phyloP scores from a whole-genome alignment of 306 rosid species.

The Citrullus amarus region DNA sequence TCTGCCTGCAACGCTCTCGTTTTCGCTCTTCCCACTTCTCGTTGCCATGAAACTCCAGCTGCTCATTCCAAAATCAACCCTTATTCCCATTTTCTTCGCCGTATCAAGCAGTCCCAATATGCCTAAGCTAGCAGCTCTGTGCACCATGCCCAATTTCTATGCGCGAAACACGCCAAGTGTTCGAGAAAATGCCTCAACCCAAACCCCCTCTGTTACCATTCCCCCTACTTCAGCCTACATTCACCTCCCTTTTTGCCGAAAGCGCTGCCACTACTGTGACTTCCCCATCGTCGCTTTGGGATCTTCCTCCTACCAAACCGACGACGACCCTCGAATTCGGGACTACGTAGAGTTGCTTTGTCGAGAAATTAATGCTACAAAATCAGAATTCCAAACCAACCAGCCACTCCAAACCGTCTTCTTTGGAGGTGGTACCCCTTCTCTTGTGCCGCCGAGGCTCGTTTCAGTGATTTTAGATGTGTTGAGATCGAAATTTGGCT shows the following conservation, averaged over 20 bases:
- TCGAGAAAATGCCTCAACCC: constrained; percentile 52
- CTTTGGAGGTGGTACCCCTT: constrained; percentile 91
- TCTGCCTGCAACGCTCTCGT: neutral
- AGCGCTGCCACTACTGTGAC: constrained; percentile 95
- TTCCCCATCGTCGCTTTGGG: constrained; percentile 92
- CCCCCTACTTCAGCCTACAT: constrained; percentile 68
- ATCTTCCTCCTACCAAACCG: constrained; percentile 31
- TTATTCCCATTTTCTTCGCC: constrained; percentile 40
- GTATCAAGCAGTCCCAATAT: constrained; percentile 29
- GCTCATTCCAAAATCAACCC: constrained; percentile 41
- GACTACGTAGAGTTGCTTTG: constrained; percentile 55
- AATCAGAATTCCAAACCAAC: constrained; percentile 9
- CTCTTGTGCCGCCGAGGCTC: constrained; percentile 71
- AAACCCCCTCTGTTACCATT: neutral
- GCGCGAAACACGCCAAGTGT: constrained; percentile 32
- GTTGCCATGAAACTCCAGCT: neutral
- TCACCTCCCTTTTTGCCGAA: constrained; percentile 94
- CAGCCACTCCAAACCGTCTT: constrained; percentile 66
- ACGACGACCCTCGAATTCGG: constrained; percentile 58
- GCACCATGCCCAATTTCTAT: constrained; percentile 5
- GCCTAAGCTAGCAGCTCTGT: neutral
- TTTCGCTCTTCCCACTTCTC: too few species aligned
- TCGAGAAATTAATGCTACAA: constrained; percentile 67
- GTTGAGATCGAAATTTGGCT: constrained; percentile 41
- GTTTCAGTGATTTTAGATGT: constrained; percentile 45